phyloP scores from a whole-genome alignment of 2,329 filamentous ascomycete genomes.

The Fusarium dlaminii region DNA sequence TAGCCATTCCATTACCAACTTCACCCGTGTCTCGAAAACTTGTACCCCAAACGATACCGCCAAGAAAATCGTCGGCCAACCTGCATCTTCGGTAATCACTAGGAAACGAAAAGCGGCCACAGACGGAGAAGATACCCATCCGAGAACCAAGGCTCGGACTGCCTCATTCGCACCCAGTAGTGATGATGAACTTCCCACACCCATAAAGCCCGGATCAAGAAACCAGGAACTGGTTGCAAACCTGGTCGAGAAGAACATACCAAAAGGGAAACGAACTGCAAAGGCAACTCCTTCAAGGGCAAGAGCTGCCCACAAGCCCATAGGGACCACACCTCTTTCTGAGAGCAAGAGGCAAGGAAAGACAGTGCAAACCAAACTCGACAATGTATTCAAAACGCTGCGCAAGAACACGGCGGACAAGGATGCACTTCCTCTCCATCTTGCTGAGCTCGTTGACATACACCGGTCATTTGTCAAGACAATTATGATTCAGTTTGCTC shows the following conservation, averaged over 20 bases:
- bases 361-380: slow-evolving; percentile 49
- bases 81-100: slow-evolving; percentile 28
- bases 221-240: slow-evolving; percentile 35
- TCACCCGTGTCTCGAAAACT: slow-evolving; percentile 59
- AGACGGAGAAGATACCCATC: slow-evolving; percentile 40
- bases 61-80: slow-evolving; percentile 49
- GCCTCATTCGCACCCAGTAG: slow-evolving; percentile 49
- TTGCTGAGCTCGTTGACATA: slow-evolving; percentile 69
- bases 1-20: slow-evolving; percentile 53
- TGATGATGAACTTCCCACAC: slow-evolving; percentile 41
- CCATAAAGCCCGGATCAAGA: slow-evolving; percentile 44
- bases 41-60: slow-evolving; percentile 40
- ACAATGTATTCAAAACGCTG: slow-evolving; percentile 53
- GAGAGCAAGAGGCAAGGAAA: slow-evolving; percentile 44
- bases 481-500: slow-evolving; percentile 73
- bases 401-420: slow-evolving; percentile 34
- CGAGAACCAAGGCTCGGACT: slow-evolving; percentile 40
- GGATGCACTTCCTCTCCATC: slow-evolving; percentile 58
- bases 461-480: slow-evolving; percentile 75
- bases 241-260: slow-evolving; percentile 1
- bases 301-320: slow-evolving; percentile 45
- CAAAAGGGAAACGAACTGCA: slow-evolving; percentile 47
- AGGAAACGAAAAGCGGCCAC: slow-evolving; percentile 53
- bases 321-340: slow-evolving; percentile 45
- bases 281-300: slow-evolving; percentile 44